Conservation (phyloP, 2,329 filamentous ascomycete species). For the Colletotrichum sansevieriae region DNA sequence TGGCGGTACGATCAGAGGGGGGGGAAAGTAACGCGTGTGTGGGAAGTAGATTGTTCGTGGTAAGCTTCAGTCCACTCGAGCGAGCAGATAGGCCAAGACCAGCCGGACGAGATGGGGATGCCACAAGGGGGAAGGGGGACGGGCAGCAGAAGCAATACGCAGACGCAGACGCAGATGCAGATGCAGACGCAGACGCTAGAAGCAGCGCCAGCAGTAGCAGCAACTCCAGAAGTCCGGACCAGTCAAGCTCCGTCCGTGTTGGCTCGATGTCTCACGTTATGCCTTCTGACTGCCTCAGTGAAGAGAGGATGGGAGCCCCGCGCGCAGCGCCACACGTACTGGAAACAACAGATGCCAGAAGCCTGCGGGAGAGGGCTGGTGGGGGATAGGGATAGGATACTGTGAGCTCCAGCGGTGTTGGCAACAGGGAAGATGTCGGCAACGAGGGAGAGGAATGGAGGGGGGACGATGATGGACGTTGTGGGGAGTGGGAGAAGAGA, state of each 20-base stretch:
- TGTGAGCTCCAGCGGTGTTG: conserved; percentile 7
- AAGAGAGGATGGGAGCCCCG: conserved; percentile 39
- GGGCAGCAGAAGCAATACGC: conserved; percentile 10
- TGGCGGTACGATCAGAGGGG: conserved; percentile 26
- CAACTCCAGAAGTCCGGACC: conserved; percentile 27
- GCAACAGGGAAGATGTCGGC: conserved; percentile 40
- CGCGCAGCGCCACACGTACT: conserved; percentile 26
- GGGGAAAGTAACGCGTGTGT: conserved; percentile 26
- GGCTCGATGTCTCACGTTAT: conserved; percentile 39
- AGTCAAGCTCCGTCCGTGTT: conserved; percentile 40
- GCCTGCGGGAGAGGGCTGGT: conserved; percentile 9
- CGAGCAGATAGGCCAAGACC: conserved; percentile 4
- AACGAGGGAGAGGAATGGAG: conserved; percentile 26
- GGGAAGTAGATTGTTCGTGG: conserved; percentile 25
- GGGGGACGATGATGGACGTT: conserved; percentile 11
- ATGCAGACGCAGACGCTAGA: neutral
- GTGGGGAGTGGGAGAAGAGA: conserved; percentile 2
- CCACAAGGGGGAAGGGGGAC: conserved; percentile 13
- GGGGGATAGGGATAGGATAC: neutral
- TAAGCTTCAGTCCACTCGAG: conserved; percentile 15
- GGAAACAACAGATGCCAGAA: neutral
- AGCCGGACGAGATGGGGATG: conserved; percentile 25
- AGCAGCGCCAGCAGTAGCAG: conserved; percentile 8
- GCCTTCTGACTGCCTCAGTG: conserved; percentile 35
- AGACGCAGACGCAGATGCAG: neutral